Base-by-base conservation (phyloP, 2,329 filamentous ascomycete species). In the Didymella pomorum region DNA sequence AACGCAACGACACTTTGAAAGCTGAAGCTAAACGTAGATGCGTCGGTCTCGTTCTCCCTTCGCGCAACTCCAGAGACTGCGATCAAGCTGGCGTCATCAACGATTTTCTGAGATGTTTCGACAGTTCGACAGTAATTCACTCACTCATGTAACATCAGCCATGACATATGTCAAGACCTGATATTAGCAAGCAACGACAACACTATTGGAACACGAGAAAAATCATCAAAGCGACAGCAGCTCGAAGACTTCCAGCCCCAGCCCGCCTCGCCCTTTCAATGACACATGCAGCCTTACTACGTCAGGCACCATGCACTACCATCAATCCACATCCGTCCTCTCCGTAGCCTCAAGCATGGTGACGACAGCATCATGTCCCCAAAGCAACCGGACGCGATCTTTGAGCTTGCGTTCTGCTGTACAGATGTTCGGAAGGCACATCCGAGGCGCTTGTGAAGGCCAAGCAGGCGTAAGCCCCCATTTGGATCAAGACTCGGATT, bases 371-470 rank as follows among this genome's bases (percentile, higher is more conserved):
- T 20, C 52, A 52, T 21, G 14, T 6, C 21, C 8, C 2, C 1
- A n/a, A 25, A 16, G 11, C 11, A 31, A 33, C 20, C 20, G 16
- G 21, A 31, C 43, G 16, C 16, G 4, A 7, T n/a, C 11, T 29
- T 46, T 14, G 29, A 43, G 12, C 6, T 25, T 20, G n/a, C n/a
- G n/a, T n/a, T n/a, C n/a, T n/a, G n/a, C n/a, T n/a, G n/a, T n/a
- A n/a, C n/a, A n/a, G n/a, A n/a, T n/a, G n/a, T n/a, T n/a, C n/a
- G n/a, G n/a, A n/a, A n/a, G n/a, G 3, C 29, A 28, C 26, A 10
- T 8, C 52, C 52, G 49, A 48, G 52, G 11, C 52, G 31, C 45
- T 35, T 48, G 21, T 11, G 11, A 21, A 21, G 42, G 52, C 52
- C 52, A 55, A 49, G 52, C 37, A n/a, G 23, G 25, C 33, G 43